phyloP scores from a whole-genome alignment of 169 alveolate species.

The Theileria parva region DNA sequence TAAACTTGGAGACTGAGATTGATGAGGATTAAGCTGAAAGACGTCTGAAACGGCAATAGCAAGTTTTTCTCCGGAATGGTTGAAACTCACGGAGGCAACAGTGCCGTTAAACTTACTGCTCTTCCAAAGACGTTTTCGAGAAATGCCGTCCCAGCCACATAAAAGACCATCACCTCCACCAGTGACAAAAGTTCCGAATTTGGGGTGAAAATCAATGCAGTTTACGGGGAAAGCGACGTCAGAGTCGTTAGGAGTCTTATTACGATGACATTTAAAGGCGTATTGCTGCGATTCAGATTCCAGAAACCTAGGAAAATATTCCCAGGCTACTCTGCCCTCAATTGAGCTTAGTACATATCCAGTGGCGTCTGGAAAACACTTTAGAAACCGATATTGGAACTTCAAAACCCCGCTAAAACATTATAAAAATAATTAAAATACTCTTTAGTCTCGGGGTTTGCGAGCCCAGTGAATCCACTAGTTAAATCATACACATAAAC shows the following conservation, averaged over 20 bases:
- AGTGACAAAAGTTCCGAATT: conserved; percentile 88
- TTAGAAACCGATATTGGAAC: conserved; percentile 83
- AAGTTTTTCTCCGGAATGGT: conserved; percentile 76
- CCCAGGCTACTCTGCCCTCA: conserved; percentile 93
- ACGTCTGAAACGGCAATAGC: conserved; percentile 71
- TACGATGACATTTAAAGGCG: conserved; percentile 91
- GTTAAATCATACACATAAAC: conserved; percentile 60
- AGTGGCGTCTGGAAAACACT: conserved; percentile 86
- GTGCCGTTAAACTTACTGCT: conserved; percentile 75
- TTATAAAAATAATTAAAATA: conserved; percentile 5
- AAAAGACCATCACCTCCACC: conserved; percentile 92
- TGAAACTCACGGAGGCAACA: conserved; percentile 80
- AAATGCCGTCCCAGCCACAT: conserved; percentile 90
- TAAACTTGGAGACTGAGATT: conserved; percentile 28
- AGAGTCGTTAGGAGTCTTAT: conserved; percentile 60
- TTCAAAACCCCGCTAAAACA: conserved; percentile 72
- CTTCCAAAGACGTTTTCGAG: conserved; percentile 84
- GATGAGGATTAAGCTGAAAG: conserved; percentile 33
- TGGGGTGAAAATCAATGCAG: conserved; percentile 85
- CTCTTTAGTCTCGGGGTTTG: conserved; percentile 67
- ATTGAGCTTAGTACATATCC: conserved; percentile 91
- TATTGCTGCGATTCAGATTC: conserved; percentile 78
- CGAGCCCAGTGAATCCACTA: conserved; percentile 63
- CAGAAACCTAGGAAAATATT: conserved; percentile 83
- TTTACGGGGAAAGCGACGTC: conserved; percentile 86